phyloP scores from a whole-genome alignment of 345 rosid genomes.

The Passiflora organensis region DNA sequence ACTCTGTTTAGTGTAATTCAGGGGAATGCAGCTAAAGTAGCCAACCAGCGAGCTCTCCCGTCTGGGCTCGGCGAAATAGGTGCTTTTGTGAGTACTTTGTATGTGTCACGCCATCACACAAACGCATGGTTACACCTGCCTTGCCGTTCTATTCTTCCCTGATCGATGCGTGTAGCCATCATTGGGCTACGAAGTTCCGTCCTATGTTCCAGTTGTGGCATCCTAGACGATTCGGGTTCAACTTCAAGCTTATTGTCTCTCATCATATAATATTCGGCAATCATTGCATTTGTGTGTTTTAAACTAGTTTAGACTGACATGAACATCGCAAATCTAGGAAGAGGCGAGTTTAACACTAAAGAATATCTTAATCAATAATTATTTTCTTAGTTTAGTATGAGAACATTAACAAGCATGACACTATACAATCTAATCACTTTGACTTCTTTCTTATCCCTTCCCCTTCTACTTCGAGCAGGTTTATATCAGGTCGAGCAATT shows the following conservation, averaged over 20 bases:
- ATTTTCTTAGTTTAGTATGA: no score
- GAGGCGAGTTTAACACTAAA: no score
- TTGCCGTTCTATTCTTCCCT: not conserved
- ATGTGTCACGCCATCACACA: not conserved
- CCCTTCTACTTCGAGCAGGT: no score
- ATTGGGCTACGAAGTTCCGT: not conserved
- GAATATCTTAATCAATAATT: not conserved
- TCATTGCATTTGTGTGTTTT: slow-evolving; percentile 1
- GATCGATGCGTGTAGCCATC: not conserved
- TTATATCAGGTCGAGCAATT: no score
- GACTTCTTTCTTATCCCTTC: no score
- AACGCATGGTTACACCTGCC: slow-evolving; percentile 3
- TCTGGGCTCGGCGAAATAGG: not conserved
- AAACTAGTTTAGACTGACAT: not conserved
- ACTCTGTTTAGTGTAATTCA: no score
- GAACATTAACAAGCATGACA: no score
- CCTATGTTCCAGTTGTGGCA: not conserved
- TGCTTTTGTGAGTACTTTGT: not conserved
- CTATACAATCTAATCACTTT: no score
- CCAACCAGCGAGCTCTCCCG: not conserved
- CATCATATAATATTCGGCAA: not conserved
- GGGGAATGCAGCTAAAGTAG: not conserved
- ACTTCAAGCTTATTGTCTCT: not conserved
- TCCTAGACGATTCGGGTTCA: not conserved
- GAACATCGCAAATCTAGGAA: no score